Conservation (phyloP, 2,329 filamentous ascomycete genomes). For the Torrubiella hemipterigena region DNA sequence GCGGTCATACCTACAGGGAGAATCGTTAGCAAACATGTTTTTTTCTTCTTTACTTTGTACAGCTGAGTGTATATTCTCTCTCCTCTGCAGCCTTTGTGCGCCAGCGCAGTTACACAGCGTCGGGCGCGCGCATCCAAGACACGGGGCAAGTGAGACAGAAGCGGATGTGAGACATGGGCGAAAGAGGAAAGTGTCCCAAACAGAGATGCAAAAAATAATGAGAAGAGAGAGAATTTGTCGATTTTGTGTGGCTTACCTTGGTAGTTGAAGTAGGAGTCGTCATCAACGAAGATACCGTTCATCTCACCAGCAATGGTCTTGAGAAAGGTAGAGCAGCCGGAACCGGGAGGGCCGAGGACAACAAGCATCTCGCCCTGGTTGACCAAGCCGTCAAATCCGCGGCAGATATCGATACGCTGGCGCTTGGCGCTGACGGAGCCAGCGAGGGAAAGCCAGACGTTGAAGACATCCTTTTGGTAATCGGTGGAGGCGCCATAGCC, state of each 20-base stretch:
- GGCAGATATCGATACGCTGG: constrained; percentile 52
- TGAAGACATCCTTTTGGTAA: constrained; percentile 53
- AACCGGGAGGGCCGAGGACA: constrained; percentile 55
- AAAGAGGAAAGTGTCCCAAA: not conserved
- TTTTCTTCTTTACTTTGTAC: constrained; percentile 1
- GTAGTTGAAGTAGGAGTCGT: constrained; percentile 64
- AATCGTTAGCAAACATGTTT: constrained; percentile 4
- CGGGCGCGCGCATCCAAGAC: not conserved
- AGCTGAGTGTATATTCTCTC: not conserved
- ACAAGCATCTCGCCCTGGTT: constrained; percentile 60
- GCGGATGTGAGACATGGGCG: too few species aligned
- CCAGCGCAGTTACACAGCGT: too few species aligned
- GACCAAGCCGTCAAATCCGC: constrained; percentile 52
- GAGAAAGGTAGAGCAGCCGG: constrained; percentile 67
- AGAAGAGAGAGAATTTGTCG: not conserved
- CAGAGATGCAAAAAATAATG: not conserved
- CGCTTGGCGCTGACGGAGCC: constrained; percentile 36
- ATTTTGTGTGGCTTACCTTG: constrained; percentile 43
- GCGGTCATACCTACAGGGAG: constrained; percentile 39
- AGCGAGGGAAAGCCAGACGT: constrained; percentile 39
- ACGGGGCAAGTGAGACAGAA: too few species aligned
- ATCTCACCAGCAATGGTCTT: constrained; percentile 73
- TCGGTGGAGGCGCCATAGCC: constrained; percentile 57
- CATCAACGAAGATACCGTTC: constrained; percentile 60
- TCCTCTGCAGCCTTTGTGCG: too few species aligned